Evolutionary conservation across 2,329 filamentous ascomycete genomes (phyloP).

Genomic region (Diaporthe velutina): DNA sequence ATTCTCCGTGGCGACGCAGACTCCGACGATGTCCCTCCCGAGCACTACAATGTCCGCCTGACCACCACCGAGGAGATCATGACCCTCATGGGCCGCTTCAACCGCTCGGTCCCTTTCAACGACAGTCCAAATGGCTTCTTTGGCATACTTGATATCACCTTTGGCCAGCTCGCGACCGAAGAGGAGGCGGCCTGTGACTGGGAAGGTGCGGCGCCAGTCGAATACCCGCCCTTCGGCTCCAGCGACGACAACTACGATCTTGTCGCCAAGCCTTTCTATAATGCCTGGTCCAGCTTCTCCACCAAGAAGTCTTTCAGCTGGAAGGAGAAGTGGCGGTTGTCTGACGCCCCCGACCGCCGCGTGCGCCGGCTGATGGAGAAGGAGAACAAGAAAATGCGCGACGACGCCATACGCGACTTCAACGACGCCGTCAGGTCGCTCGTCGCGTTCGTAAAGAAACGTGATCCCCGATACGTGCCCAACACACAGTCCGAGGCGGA

Average conservation of each 20-base stretch:
- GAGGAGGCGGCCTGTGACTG: constrained; percentile 82
- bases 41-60: constrained; percentile 73
- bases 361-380: constrained; percentile 92
- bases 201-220: constrained; percentile 69
- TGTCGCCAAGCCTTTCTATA: constrained; percentile 85
- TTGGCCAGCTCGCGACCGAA: constrained; percentile 83
- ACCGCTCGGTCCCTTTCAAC: constrained; percentile 81
- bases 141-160: constrained; percentile 80
- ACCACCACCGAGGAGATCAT: constrained; percentile 87
- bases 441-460: constrained; percentile 89
- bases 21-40: constrained; percentile 51
- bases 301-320: constrained; percentile 90
- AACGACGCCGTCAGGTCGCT: constrained; percentile 92
- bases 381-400: constrained; percentile 87
- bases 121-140: constrained; percentile 89
- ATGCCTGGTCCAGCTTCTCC: constrained; percentile 82
- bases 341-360: constrained; percentile 88
- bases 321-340: constrained; percentile 86
- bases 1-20: constrained; percentile 79
- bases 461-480: constrained; percentile 86
- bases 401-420: constrained; percentile 87
- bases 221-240: constrained; percentile 87
- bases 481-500: constrained; percentile 85
- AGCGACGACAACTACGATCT: constrained; percentile 82
- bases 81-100: constrained; percentile 84